Conservation (phyloP, 768 basidiomycete species). For the Trametes villosa region DNA sequence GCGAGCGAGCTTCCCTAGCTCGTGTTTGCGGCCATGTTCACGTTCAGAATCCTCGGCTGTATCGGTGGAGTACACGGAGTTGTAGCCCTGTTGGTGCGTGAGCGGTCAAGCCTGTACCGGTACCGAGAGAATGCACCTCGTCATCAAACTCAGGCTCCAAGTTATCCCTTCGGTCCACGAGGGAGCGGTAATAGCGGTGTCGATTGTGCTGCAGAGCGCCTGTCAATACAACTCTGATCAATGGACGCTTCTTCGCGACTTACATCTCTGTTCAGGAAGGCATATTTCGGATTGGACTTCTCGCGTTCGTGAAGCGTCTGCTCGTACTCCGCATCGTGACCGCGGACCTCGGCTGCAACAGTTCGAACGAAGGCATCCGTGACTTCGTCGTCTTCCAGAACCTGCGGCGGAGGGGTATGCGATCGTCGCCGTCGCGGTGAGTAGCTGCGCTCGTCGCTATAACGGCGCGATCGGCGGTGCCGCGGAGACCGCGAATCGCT, state of each 20-base stretch:
- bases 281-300: conserved; percentile 78
- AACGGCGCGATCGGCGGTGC: conserved; percentile 44
- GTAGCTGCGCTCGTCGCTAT: conserved; percentile 51
- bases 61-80: conserved; percentile 89
- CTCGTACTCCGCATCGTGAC: conserved; percentile 80
- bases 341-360: conserved; percentile 83
- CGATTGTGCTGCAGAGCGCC: conserved; percentile 59
- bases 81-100: conserved; percentile 65
- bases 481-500: conserved; percentile 30
- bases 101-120: not conserved
- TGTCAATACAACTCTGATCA: not conserved
- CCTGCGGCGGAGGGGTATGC: conserved; percentile 35
- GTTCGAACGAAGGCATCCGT: conserved; percentile 87
- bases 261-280: conserved; percentile 69
- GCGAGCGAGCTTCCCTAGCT: conserved; percentile 78
- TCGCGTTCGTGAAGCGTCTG: conserved; percentile 75
- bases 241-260: conserved; percentile 21
- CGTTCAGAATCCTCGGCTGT: conserved; percentile 93
- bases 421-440: conserved; percentile 46
- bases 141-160: conserved; percentile 80
- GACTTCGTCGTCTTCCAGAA: conserved; percentile 65
- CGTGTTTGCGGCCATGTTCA: conserved; percentile 77
- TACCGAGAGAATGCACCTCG: conserved; percentile 50
- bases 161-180: conserved; percentile 59
- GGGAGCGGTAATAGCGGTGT: conserved; percentile 70